Percentiles rank a stretch among this genome's conserved stretches.
Evolutionary conservation across 2,329 filamentous ascomycete genomes (phyloP).

Genomic region (Colletotrichum simmondsii): DNA sequence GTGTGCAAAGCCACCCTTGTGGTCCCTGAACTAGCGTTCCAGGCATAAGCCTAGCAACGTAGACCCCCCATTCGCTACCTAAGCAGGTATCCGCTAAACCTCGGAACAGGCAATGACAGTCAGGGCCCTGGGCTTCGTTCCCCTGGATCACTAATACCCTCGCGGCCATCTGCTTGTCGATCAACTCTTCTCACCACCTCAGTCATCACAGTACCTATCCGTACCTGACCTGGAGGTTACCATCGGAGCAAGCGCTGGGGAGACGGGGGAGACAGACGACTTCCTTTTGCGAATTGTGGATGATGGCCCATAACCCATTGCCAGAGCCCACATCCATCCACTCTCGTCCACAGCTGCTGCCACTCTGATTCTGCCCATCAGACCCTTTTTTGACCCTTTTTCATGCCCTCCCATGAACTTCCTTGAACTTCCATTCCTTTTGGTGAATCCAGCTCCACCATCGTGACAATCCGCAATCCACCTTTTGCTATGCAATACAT

Average conservation of each 20-base stretch:
- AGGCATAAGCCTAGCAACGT: slow-evolving; percentile 18
- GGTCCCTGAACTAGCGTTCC: slow-evolving; percentile 27
- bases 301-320: neutral
- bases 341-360: slow-evolving; percentile 4
- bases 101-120: slow-evolving; percentile 9
- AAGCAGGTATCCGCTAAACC: neutral
- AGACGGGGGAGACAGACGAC: too few species aligned
- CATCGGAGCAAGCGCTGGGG: too few species aligned
- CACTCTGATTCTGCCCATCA: slow-evolving; percentile 17
- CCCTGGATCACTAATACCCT: slow-evolving; percentile 18
- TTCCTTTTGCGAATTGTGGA: too few species aligned
- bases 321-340: slow-evolving; percentile 5
- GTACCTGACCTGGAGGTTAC: too few species aligned
- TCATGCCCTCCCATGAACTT: neutral
- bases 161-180: slow-evolving; percentile 26
- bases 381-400: slow-evolving; percentile 12
- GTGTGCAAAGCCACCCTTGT: slow-evolving; percentile 23
- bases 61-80: neutral
- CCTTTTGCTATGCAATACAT: neutral
- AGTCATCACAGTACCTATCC: too few species aligned
- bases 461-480: neutral
- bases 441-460: slow-evolving; percentile 4
- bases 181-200: slow-evolving; percentile 5
- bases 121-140: slow-evolving; percentile 10
- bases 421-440: neutral